Percentiles rank a stretch among this genome's conserved stretches.
Evolutionary conservation across 164 flowering plant species (phyloP).

Genomic region (Amborella trichopoda): DNA sequence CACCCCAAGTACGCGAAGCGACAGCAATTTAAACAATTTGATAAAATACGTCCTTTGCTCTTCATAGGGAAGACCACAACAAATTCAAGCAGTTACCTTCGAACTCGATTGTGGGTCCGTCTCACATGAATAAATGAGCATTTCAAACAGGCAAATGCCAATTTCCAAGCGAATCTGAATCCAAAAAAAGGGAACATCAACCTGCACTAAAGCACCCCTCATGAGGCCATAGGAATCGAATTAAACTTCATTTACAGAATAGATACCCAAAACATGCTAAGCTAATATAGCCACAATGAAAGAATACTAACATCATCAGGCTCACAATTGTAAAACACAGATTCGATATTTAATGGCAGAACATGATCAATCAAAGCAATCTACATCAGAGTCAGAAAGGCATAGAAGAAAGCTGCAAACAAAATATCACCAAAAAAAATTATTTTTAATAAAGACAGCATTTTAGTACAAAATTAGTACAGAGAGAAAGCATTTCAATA

Average conservation of each 20-base stretch:
- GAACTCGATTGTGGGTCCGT: constrained; percentile 21
- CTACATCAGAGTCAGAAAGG: not conserved
- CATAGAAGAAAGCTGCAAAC: no score
- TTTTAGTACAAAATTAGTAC: no score
- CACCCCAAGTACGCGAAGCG: not conserved
- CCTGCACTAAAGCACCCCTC: constrained; percentile 24
- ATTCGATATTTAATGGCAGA: not conserved
- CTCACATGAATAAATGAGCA: constrained; percentile 20
- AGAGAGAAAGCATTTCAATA: no score
- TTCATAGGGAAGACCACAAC: not conserved
- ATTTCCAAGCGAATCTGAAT: constrained; percentile 38
- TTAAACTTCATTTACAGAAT: not conserved
- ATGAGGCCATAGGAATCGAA: constrained; percentile 3
- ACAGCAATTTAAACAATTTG: not conserved
- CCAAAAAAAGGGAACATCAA: constrained; percentile 50
- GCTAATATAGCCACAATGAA: not conserved
- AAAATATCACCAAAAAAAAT: no score
- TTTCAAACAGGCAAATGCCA: constrained; percentile 34
- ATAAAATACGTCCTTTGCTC: not conserved
- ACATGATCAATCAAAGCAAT: not conserved
- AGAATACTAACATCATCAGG: not conserved
- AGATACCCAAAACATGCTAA: not conserved
- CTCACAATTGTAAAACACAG: not conserved
- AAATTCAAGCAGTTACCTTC: constrained; percentile 28
- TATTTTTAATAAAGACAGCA: no score